A percentile compares a stretch with the other conserved stretches of the same genome.
These are phyloP conservation scores for Chalara sp. DNA, from an alignment of 2,329 filamentous ascomycete genomes.

Conservation along the genomic window DNA sequence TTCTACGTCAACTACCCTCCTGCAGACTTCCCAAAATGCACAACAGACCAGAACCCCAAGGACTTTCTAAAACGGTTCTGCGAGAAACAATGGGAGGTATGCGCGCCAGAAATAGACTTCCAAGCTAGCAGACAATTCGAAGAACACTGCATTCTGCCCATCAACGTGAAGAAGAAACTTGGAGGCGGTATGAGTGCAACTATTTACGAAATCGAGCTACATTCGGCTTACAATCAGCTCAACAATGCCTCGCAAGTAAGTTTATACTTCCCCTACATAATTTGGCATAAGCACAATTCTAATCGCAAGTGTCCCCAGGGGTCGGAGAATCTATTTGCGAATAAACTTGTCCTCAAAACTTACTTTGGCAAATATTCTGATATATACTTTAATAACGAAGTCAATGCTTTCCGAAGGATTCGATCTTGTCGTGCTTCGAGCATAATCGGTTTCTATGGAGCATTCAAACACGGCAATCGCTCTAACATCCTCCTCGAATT, in stretches of 20 bases:
- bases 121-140: slow-evolving; percentile 18
- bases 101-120: slow-evolving; percentile 15
- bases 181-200: slow-evolving; percentile 12
- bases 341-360: slow-evolving; percentile 22
- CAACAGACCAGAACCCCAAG: not conserved
- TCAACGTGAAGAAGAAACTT: slow-evolving; percentile 14
- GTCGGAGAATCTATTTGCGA: not conserved
- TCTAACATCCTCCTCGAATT: slow-evolving; percentile 30
- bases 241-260: not conserved
- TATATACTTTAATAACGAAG: slow-evolving; percentile 19
- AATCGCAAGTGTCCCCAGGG: not conserved
- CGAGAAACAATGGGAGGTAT: slow-evolving; percentile 23
- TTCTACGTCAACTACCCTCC: not conserved
- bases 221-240: slow-evolving; percentile 22
- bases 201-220: slow-evolving; percentile 19
- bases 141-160: slow-evolving; percentile 20
- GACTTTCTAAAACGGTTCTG: slow-evolving; percentile 17
- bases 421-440: slow-evolving; percentile 4
- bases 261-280: not conserved
- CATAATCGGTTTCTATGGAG: slow-evolving; percentile 24
- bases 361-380: slow-evolving; percentile 17
- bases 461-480: slow-evolving; percentile 18
- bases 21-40: not conserved
- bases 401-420: slow-evolving; percentile 18
- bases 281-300: not conserved